Evolutionary conservation across 768 basidiomycete species (phyloP), one percentile per base, ranked within the genome.

Genomic region (Erythrobasidium yunnanense): DNA sequence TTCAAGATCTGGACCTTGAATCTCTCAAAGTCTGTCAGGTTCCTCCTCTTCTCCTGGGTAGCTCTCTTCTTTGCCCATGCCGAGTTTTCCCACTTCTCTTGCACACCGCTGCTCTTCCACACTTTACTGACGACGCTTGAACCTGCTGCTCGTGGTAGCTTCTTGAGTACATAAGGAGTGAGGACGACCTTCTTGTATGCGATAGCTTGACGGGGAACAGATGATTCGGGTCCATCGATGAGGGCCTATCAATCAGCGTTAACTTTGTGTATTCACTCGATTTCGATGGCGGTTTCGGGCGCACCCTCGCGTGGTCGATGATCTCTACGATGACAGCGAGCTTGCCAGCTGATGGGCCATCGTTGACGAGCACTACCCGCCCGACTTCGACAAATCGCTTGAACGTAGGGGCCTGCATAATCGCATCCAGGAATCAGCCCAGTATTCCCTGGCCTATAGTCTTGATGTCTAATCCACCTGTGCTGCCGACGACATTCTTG

Each of bases 311-410:
- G 83, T 97, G 93, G 84, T 97, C 95, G 70, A 97, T 92, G 78
- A 97, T 92, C 78, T 97, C 91, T 55, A 84, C 85, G 77, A 99
- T 92, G 70, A 90, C 87, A 63, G 95, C 95, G 73, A 95, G 88
- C 78, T 85, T 87, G 71, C 91, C 91, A 49, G 84, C 81, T 66
- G 79, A 83, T 65, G 89, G 88, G 63, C 93, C 93, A 66, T 85
- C 78, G 77, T 87, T 88, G 80, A 97, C 82, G 80, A 97, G 90
- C 77, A 96, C 90, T 69, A 96, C 90, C 75, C 93, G 88, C 76
- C 93, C 93, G 77, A 96, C 90, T 84, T 99, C 88, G 75, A 96
- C 92, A 79, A 93, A 96, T 69, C 90, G 88, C 79, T 86, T 85
- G 83, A 96, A 97, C 77, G 85, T 90, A 6, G 38, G 60, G 15